Evolutionary conservation across 2,329 filamentous ascomycete genomes (phyloP), one percentile per base, ranked within the genome.

Genomic region (Drechslera avenae): DNA sequence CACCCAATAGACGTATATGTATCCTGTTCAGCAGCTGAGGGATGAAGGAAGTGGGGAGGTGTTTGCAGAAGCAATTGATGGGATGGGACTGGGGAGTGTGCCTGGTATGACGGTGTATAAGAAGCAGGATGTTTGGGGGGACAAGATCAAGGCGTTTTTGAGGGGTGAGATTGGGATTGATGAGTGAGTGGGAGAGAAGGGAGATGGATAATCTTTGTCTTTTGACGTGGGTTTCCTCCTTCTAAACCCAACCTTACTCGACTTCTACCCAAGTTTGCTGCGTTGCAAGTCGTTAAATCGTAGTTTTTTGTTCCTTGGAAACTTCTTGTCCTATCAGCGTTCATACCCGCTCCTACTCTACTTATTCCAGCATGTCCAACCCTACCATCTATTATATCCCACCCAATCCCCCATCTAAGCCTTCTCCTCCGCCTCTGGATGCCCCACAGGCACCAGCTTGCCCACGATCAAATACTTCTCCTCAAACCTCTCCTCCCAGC

Each of bases 401-500:
- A 21, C 4, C 19, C 7, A 21, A 21, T 21, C 23, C 23, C 5
- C 8, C 23, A 13, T 14, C 12, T 63, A 60, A 14, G 63, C 60
- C 43, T 66, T 64, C 56, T 77, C 72, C 66, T 80, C 76, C 3
- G 75, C 77, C 57, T 81, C 79, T 5, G 84, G 78, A 58, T 77
- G 77, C 10, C 82, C 81, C 54, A 84, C 84, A 39, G 85, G 79
- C 46, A 97, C 89, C 67, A 99, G 75, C 76, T 85, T 88, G 16
- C 94, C 94, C 12, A 99, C 91, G n/a, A 97, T 85, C 18, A 96
- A 78, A 75, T 99, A 99, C 81, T 99, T 97, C 75, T 93, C 89
- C 54, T 82, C 77, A 73, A 99, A 99, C 60, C 91, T 83, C 78
- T 95, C 91, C 79, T 97, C 92, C 94, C 94, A 99, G 2, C 90